Evolutionary conservation across 2,329 filamentous ascomycete species (phyloP), one percentile per base, ranked within the genome.

Genomic region (Penicillium nordicum): DNA sequence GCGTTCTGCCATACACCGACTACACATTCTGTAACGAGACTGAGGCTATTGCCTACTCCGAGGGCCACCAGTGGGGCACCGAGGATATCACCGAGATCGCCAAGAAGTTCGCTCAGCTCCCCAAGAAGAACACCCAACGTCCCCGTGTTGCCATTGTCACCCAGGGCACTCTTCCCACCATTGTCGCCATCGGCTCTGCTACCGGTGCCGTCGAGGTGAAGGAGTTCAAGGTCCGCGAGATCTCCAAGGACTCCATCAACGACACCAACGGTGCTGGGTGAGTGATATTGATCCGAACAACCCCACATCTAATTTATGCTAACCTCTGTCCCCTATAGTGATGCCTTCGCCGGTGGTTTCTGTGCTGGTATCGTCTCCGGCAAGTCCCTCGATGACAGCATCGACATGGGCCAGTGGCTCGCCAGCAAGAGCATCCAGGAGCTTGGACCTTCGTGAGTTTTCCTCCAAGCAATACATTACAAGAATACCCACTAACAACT

Each of bases 1-100:
- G 86, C 68, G 88, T 89, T 53, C 82, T 91, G 51, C 89, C 89
- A 30, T 97, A 96, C 85, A 95, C 92, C 82, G 92, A 97, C 80
- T 95, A 93, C 78, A 82, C 97, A 60, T 89, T 99, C 74, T 93
- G 92, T 72, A 99, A 99, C 80, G 94, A 99, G 86, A 89, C 90
- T 64, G 94, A 99, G 80, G 93, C 92, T 47, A 84, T 87, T 66
- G 82, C 92, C 55, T 99, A 93, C 78, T 90, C 92, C 63, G 87
- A 92, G 75, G 87, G 87, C 57, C 92, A 96, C 77, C 81, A 81
- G 65, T 83, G 94, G 68, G 81, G 82, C 65, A 88, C 84, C 66
- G 88, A 87, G 68, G 88, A 93, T 75, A 85, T 96, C 71, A 84
- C 87, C 72, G 88, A 89, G 76, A 93, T 97, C 70, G 92, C 90